Evolutionary conservation across 192 early-diverging fungal genomes (phyloP), one percentile per base, ranked within the genome.

Genomic region (Dispira simplex): DNA sequence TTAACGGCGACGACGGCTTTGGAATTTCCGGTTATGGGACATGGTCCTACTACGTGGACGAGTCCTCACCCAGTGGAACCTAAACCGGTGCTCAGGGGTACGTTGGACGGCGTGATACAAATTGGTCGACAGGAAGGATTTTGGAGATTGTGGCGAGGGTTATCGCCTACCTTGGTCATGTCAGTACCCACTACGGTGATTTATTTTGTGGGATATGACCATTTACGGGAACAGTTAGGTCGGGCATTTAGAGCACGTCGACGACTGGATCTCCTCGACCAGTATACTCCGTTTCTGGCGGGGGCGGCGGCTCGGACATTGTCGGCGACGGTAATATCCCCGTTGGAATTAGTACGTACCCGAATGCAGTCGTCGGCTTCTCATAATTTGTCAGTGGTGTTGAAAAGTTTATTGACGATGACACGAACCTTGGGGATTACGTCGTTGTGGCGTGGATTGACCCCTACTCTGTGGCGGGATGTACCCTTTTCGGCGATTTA

Each of bases 401-500:
- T 86, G 45, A 69, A 70, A 18, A 78, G 81, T 18, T 72, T 92
- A 2, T 63, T 68, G 43, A 65, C 59, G 0, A 90, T 91, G 81
- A 80, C 85, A 3, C 55, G 70, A n/a, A 44, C 63, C 1, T 68
- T 77, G 54, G 94, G 92, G 0, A 45, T 77, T 20, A 47, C 71
- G 16, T 77, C 86, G 0, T 73, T 98, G 28, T 98, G 90, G 89
- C 76, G 90, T 44, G 95, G 95, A 0, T 73, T 98, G 13, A 79
- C 77, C 10, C 87, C 93, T 16, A 95, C 92, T 1, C 70, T 98
- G 32, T 87, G 87, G 85, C 79, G 95, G n/a, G 95, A 98, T 73
- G 91, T 93, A 20, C 95, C 95, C 0, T 98, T 98, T 67, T 92
- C 89, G 51, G 91, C 86, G 0, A 79, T 95, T n/a, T 95, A 95